A percentile compares a stretch with the other conserved stretches of the same genome.
Conservation (phyloP, 768 basidiomycete species). For the Tephrocybe rancida region DNA sequence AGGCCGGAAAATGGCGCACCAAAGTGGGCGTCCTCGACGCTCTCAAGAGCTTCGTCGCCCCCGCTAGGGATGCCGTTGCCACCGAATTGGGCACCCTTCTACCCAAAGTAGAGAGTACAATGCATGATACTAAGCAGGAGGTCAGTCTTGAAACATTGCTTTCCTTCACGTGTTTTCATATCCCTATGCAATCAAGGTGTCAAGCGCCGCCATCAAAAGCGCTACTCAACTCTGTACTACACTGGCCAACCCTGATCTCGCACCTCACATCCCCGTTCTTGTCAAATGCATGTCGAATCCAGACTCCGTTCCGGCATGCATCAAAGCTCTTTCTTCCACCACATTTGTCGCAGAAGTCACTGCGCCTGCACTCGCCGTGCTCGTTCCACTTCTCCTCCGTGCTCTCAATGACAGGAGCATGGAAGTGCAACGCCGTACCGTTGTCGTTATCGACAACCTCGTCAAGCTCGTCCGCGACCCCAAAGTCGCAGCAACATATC, state of each 20-base stretch:
- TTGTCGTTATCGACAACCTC: constrained; percentile 93
- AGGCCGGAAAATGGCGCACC: constrained; percentile 89
- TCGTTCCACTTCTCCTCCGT: constrained; percentile 88
- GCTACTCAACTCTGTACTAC: constrained; percentile 88
- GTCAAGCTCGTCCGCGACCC: constrained; percentile 97
- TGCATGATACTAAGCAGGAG: constrained; percentile 98
- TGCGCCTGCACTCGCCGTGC: constrained; percentile 92
- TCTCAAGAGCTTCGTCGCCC: constrained; percentile 70
- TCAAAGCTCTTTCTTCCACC: constrained; percentile 92
- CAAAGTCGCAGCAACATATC: constrained; percentile 85
- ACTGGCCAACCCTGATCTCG: constrained; percentile 91
- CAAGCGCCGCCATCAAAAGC: constrained; percentile 84
- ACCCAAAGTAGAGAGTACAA: constrained; percentile 84
- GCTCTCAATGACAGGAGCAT: constrained; percentile 95
- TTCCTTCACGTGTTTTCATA: constrained; percentile 5
- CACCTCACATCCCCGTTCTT: constrained; percentile 84
- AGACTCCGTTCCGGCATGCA: constrained; percentile 84
- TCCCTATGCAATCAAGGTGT: constrained; percentile 51
- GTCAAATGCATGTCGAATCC: constrained; percentile 96
- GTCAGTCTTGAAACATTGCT: constrained; percentile 39
- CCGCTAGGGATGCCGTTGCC: constrained; percentile 78
- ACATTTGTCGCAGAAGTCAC: constrained; percentile 98
- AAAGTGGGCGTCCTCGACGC: constrained; percentile 94
- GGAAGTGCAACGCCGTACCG: constrained; percentile 93
- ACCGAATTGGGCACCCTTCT: constrained; percentile 78